Conservation (phyloP, 2,329 filamentous ascomycete species). For the Cytospora chrysosperma region DNA sequence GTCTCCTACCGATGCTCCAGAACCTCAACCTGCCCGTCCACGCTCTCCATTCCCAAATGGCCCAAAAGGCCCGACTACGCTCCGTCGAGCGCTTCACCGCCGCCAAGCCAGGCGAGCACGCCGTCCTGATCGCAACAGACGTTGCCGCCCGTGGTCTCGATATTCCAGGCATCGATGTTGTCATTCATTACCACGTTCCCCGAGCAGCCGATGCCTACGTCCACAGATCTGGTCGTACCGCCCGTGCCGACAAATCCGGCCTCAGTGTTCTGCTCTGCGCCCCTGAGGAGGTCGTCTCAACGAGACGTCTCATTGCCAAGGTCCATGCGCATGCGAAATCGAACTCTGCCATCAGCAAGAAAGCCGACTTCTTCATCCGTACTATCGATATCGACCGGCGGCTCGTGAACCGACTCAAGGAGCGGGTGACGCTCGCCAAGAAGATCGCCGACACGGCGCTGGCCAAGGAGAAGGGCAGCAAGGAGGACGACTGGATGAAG, state of each 20-base stretch:
- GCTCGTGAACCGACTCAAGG: constrained; percentile 72
- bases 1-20: constrained; percentile 79
- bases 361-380: constrained; percentile 67
- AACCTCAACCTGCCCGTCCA: constrained; percentile 75
- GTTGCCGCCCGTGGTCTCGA: constrained; percentile 92
- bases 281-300: constrained; percentile 85
- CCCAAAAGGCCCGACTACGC: constrained; percentile 90
- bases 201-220: constrained; percentile 91
- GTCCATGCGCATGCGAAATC: constrained; percentile 64
- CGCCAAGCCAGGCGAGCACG: constrained; percentile 49
- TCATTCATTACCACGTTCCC: constrained; percentile 94
- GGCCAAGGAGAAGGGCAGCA: constrained; percentile 82
- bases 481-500: constrained; percentile 81
- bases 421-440: constrained; percentile 78
- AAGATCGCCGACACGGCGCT: constrained; percentile 77
- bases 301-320: constrained; percentile 79
- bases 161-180: constrained; percentile 83
- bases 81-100: constrained; percentile 86
- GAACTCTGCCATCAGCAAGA: constrained; percentile 42
- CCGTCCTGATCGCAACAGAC: constrained; percentile 87
- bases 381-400: constrained; percentile 82
- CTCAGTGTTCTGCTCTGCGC: constrained; percentile 85
- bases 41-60: constrained; percentile 89
- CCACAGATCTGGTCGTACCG: constrained; percentile 90
- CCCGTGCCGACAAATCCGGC: constrained; percentile 74